These are phyloP conservation scores for Botrytis fragariae DNA, from an alignment of 2,329 filamentous ascomycete genomes.

Conservation along the genomic window DNA sequence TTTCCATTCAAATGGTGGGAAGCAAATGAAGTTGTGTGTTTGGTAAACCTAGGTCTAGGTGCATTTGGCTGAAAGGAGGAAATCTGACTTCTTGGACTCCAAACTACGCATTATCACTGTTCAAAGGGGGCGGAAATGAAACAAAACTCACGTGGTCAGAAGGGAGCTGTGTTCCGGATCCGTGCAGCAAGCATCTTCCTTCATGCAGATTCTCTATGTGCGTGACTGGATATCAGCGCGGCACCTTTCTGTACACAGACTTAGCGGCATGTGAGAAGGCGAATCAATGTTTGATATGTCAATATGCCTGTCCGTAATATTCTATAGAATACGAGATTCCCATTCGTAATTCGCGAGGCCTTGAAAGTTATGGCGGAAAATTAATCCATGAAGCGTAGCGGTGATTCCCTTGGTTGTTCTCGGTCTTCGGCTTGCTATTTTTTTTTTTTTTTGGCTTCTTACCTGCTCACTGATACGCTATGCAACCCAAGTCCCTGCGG, in stretches of 20 bases:
- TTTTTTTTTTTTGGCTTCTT: not conserved
- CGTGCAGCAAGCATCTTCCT: slow-evolving; percentile 4
- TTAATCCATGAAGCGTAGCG: not conserved
- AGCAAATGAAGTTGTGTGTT: not conserved
- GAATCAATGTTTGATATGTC: slow-evolving; percentile 1
- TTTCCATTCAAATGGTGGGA: not conserved
- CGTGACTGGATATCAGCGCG: slow-evolving; percentile 17
- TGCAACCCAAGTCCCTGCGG: not conserved
- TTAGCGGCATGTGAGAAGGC: slow-evolving; percentile 16
- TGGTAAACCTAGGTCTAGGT: not conserved
- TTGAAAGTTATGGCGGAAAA: not conserved
- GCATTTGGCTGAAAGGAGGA: not conserved
- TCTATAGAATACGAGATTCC: slow-evolving; percentile 1
- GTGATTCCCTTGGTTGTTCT: slow-evolving; percentile 8
- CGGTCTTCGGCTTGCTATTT: not conserved
- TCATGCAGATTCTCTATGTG: slow-evolving; percentile 16
- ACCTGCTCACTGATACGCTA: not conserved
- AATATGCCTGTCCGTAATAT: not conserved
- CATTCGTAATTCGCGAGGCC: not conserved
- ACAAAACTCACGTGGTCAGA: slow-evolving; percentile 17
- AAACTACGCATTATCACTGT: not conserved
- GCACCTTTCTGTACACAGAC: not conserved
- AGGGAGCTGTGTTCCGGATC: slow-evolving; percentile 14
- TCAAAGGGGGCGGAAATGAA: not conserved
- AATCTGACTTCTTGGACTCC: not conserved